Percentiles rank a stretch among this genome's conserved stretches.
phyloP scores from a whole-genome alignment of 129 eudicot genomes.

The Ambrosia artemisiifolia region DNA sequence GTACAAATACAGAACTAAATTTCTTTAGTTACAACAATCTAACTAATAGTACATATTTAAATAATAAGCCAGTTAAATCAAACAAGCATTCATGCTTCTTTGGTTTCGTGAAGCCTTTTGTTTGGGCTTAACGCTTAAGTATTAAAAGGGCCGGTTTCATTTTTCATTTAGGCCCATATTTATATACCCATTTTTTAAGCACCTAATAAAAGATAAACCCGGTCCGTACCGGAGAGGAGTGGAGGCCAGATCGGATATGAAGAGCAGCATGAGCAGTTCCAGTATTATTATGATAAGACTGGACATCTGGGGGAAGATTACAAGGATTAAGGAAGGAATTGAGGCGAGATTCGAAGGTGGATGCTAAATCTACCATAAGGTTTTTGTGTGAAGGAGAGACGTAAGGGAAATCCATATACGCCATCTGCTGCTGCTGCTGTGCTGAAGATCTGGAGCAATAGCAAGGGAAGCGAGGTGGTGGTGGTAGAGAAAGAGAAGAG shows the following conservation, averaged over 20 bases:
- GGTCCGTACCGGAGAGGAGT: slow-evolving; percentile 56
- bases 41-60: not conserved
- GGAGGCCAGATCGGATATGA: slow-evolving; percentile 61
- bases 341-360: slow-evolving; percentile 57
- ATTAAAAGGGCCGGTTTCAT: too few relatives aligned
- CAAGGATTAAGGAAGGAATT: slow-evolving; percentile 50
- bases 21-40: not conserved
- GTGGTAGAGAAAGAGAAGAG: too few relatives aligned
- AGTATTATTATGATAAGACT: slow-evolving; percentile 42
- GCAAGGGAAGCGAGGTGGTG: slow-evolving; percentile 16
- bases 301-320: slow-evolving; percentile 69
- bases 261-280: slow-evolving; percentile 60
- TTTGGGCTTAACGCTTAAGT: too few relatives aligned
- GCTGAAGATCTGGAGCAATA: slow-evolving; percentile 19
- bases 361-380: slow-evolving; percentile 68
- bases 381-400: slow-evolving; percentile 49
- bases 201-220: too few relatives aligned
- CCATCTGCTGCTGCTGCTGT: slow-evolving; percentile 13
- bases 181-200: too few relatives aligned
- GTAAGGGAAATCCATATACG: slow-evolving; percentile 60
- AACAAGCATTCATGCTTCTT: not conserved
- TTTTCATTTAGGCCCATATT: too few relatives aligned
- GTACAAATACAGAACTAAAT: not conserved
- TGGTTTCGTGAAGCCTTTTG: too few relatives aligned
- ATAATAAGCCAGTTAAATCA: not conserved